Percentiles rank a stretch among this genome's conserved stretches.
Conservation (phyloP, 768 basidiomycete genomes). For the Mrakia gelida region DNA sequence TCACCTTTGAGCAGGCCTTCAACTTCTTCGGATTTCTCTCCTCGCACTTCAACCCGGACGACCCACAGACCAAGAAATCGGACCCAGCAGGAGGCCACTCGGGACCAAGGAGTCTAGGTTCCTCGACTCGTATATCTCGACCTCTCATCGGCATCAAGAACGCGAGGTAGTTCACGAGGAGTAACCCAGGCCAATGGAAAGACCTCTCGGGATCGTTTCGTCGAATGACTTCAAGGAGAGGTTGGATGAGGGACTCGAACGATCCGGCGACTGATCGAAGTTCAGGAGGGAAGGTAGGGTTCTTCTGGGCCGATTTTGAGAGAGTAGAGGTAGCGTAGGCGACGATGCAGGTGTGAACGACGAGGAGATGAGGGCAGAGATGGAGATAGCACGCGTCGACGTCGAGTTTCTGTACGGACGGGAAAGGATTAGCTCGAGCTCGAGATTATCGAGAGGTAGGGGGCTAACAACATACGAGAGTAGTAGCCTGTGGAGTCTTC, state of each 20-base stretch:
- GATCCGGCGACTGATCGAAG: too few relatives aligned
- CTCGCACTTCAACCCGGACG: not conserved
- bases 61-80: too few relatives aligned
- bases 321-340: not conserved
- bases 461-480: not conserved
- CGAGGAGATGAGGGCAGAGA: not conserved
- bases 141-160: too few relatives aligned
- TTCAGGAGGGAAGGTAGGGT: not conserved
- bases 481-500: not conserved
- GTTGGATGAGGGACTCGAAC: too few relatives aligned
- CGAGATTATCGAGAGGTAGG: not conserved
- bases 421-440: not conserved
- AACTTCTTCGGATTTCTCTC: constrained; percentile 3
- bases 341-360: not conserved
- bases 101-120: too few relatives aligned
- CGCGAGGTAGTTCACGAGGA: too few relatives aligned
- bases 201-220: too few relatives aligned
- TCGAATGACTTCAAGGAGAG: too few relatives aligned
- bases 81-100: too few relatives aligned
- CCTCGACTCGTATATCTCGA: too few relatives aligned
- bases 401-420: not conserved
- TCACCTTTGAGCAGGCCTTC: constrained; percentile 3
- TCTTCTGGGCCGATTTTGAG: not conserved
- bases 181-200: too few relatives aligned
- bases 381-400: not conserved